Percentiles rank a stretch among this genome's conserved stretches.
Evolutionary conservation across 2,329 filamentous ascomycete genomes (phyloP).

Genomic region (Sporothrix pseudoabietina): DNA sequence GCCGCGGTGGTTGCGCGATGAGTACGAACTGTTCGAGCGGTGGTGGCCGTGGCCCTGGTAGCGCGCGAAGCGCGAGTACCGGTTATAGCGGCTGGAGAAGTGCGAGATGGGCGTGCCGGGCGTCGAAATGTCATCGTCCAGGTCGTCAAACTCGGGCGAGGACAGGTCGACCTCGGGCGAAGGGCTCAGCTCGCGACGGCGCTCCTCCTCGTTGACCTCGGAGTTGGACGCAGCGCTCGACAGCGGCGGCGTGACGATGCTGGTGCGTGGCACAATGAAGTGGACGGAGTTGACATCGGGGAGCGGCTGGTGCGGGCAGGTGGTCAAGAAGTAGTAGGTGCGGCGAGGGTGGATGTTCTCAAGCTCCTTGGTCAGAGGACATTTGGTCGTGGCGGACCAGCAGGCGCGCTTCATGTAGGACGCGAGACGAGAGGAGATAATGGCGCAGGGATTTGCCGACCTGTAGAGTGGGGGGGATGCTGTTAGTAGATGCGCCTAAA

Average conservation of each 20-base stretch:
- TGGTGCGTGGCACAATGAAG: constrained; percentile 50
- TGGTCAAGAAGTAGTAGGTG: constrained; percentile 95
- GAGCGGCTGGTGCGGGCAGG: constrained; percentile 79
- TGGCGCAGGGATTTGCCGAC: constrained; percentile 91
- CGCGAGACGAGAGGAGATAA: constrained; percentile 89
- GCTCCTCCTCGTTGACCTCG: constrained; percentile 71
- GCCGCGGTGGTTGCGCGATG: constrained; percentile 59
- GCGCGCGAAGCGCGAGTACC: constrained; percentile 15
- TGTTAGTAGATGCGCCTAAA: constrained; percentile 39
- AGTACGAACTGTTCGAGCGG: constrained; percentile 42
- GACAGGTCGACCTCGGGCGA: constrained; percentile 94
- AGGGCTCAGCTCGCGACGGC: constrained; percentile 72
- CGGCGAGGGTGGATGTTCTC: constrained; percentile 90
- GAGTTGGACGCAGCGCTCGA: constrained; percentile 69
- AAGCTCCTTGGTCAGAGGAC: constrained; percentile 89
- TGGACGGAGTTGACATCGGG: constrained; percentile 60
- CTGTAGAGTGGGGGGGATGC: constrained; percentile 51
- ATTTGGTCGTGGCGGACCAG: constrained; percentile 76
- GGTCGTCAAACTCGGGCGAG: constrained; percentile 79
- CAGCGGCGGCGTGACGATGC: constrained; percentile 80
- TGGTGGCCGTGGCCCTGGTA: constrained; percentile 12
- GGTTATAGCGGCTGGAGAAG: constrained; percentile 50
- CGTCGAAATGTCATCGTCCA: constrained; percentile 60
- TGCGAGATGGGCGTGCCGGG: constrained; percentile 66
- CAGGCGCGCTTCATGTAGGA: constrained; percentile 85